Conservation (phyloP, 768 basidiomycete species). For the Leccinum sublutescens region DNA sequence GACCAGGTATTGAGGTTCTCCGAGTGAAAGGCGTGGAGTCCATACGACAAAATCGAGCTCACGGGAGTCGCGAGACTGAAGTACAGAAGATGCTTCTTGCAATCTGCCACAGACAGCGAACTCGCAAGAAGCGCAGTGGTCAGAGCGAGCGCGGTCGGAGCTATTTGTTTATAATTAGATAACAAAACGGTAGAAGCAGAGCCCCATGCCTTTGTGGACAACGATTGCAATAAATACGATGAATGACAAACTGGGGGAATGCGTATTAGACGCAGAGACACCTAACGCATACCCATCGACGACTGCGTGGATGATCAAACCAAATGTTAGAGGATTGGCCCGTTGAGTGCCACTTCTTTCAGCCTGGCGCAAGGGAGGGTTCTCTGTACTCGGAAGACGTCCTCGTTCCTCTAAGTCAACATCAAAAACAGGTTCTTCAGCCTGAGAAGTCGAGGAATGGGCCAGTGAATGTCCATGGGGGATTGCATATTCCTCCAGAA, state of each 20-base stretch:
- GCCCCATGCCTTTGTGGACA: conserved; percentile 75
- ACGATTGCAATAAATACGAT: conserved; percentile 90
- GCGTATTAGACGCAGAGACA: conserved; percentile 55
- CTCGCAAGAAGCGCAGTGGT: conserved; percentile 81
- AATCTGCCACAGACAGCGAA: conserved; percentile 62
- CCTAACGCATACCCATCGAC: conserved; percentile 94
- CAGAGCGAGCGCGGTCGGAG: conserved; percentile 88
- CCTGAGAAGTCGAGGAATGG: conserved; percentile 13
- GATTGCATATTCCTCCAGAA: conserved; percentile 62
- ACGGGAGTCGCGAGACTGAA: conserved; percentile 87
- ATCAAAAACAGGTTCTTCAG: conserved; percentile 44
- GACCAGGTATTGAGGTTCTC: conserved; percentile 51
- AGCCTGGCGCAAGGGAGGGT: conserved; percentile 6
- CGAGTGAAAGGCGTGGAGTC: conserved; percentile 51
- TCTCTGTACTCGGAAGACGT: conserved; percentile 25
- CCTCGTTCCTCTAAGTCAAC: conserved; percentile 62
- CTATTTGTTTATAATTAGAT: conserved; percentile 40
- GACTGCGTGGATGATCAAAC: conserved; percentile 82
- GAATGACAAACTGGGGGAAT: conserved; percentile 57
- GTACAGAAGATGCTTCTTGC: conserved; percentile 69
- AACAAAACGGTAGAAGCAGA: not conserved
- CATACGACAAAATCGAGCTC: conserved; percentile 76
- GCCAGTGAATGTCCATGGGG: conserved; percentile 44
- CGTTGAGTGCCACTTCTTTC: conserved; percentile 32
- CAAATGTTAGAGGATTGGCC: conserved; percentile 77